Base-by-base conservation (phyloP, 78 protist species). In the Polysphondylium violaceum region DNA sequence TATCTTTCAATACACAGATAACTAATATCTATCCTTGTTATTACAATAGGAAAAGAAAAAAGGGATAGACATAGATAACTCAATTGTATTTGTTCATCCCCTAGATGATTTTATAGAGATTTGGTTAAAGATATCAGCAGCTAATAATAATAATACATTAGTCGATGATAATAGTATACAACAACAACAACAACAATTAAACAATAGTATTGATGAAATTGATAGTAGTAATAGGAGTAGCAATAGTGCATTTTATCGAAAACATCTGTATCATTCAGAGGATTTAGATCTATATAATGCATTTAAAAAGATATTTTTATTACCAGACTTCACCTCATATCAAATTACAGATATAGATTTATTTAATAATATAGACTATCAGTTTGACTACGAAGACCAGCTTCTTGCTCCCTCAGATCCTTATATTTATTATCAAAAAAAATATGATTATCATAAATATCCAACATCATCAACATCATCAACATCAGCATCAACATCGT, bases 21-120 rank as follows among this genome's bases (percentile, higher is more conserved):
- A n/a, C n/a, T n/a, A n/a, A n/a, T n/a, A n/a, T n/a, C n/a, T n/a
- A n/a, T n/a, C n/a, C n/a, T n/a, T n/a, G n/a, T n/a, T n/a, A n/a
- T n/a, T n/a, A n/a, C n/a, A n/a, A n/a, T n/a, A n/a, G n/a, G 58
- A 58, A 25, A 83, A 83, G 35, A 83, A 69, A 35, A 67, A 68
- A 61, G 69, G 44, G 31, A 41, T 55, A 31, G 71, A 83, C 1
- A 21, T 27, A 43, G 71, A 83, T 4, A 35, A 40, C 36, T 60
- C 21, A 59, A 2, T 59, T 3, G 69, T 14, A 2, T 1, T 27
- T 41, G 38, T n/a, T 17, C 90, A 83, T 50, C 90, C 90, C 7
- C 25, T 83, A 0, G 90, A 83, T 9, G 90, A 83, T 5, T 83
- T 83, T 69, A 55, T 69, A 0, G 90, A 83, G 8, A 56, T 83